phyloP scores from a whole-genome alignment of 106 monocot species.

The Dioscorea zingiberensis region DNA sequence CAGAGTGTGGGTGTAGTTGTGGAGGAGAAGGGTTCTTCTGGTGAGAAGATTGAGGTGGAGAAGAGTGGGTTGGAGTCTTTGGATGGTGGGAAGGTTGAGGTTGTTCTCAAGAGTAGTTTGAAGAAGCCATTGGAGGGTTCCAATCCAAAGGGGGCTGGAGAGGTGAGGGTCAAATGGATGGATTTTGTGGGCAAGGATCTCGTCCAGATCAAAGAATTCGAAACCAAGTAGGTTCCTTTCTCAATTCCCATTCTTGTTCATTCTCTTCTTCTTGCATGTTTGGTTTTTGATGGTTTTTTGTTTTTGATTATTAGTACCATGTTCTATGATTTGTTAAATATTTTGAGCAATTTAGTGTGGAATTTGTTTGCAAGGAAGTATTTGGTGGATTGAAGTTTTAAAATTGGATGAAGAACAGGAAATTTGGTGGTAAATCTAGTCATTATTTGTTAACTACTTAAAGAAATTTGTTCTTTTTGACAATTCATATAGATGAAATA shows the following conservation, averaged over 20 bases:
- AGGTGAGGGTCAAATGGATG: constrained; percentile 60
- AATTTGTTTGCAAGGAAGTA: too few relatives aligned
- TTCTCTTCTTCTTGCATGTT: background rate
- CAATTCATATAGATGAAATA: too few relatives aligned
- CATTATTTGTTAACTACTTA: too few relatives aligned
- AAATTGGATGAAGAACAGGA: too few relatives aligned
- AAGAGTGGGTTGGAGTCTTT: background rate
- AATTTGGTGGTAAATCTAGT: too few relatives aligned
- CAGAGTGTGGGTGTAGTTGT: constrained; percentile 1
- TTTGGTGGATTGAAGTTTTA: too few relatives aligned
- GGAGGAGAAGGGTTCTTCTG: constrained; percentile 8
- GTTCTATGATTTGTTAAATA: too few relatives aligned
- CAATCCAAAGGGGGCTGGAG: constrained; percentile 6
- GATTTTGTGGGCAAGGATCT: constrained; percentile 57
- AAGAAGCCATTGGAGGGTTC: constrained; percentile 19
- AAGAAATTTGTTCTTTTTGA: too few relatives aligned
- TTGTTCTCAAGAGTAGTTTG: constrained; percentile 41
- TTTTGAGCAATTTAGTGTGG: too few relatives aligned
- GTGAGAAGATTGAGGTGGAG: constrained; percentile 24
- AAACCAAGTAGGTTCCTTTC: constrained; percentile 25
- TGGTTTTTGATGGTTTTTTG: background rate
- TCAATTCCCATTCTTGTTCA: background rate
- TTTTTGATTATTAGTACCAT: too few relatives aligned
- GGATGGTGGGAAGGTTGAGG: constrained; percentile 21
- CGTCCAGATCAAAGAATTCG: constrained; percentile 52